Conservation (phyloP, 2,329 filamentous ascomycete species). For the Fusarium sp. region DNA sequence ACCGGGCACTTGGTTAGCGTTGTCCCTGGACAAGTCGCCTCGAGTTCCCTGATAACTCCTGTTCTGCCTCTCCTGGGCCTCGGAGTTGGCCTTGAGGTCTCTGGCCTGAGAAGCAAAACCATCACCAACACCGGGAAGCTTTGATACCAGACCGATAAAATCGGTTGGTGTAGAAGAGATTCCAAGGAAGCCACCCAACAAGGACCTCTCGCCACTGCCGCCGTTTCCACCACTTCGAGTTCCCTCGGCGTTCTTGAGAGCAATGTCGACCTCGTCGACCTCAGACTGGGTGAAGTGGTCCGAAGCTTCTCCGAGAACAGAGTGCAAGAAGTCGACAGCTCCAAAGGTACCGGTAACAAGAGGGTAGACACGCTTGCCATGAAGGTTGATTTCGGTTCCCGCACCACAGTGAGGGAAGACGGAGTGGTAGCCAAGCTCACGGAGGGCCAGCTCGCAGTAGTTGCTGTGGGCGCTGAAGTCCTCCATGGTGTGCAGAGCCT, state of each 20-base stretch:
- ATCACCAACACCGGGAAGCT: slow-evolving; percentile 77
- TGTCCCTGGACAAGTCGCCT: slow-evolving; percentile 53
- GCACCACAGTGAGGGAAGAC: slow-evolving; percentile 83
- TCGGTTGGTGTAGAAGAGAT: slow-evolving; percentile 56
- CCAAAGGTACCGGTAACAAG: slow-evolving; percentile 81
- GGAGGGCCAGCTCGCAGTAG: slow-evolving; percentile 81
- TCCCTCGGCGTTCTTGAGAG: slow-evolving; percentile 75
- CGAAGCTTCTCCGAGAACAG: slow-evolving; percentile 79
- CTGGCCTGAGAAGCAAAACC: slow-evolving; percentile 75
- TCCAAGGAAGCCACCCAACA: slow-evolving; percentile 56
- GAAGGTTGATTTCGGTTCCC: slow-evolving; percentile 70
- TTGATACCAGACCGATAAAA: slow-evolving; percentile 78
- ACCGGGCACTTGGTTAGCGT: slow-evolving; percentile 73
- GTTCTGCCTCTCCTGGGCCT: slow-evolving; percentile 72
- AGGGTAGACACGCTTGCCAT: slow-evolving; percentile 75
- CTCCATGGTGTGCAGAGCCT: slow-evolving; percentile 82
- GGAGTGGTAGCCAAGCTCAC: slow-evolving; percentile 81
- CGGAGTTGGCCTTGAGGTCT: slow-evolving; percentile 68
- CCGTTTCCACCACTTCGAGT: slow-evolving; percentile 47
- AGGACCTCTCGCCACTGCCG: slow-evolving; percentile 45
- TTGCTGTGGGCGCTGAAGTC: slow-evolving; percentile 86
- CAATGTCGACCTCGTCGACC: slow-evolving; percentile 82
- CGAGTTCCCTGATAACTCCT: slow-evolving; percentile 44
- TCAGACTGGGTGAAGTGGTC: slow-evolving; percentile 89
- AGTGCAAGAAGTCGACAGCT: slow-evolving; percentile 86